A percentile compares a stretch with the other conserved stretches of the same genome.
Evolutionary conservation across 2,329 filamentous ascomycete genomes (phyloP).

Genomic region (Monosporascus sp.): DNA sequence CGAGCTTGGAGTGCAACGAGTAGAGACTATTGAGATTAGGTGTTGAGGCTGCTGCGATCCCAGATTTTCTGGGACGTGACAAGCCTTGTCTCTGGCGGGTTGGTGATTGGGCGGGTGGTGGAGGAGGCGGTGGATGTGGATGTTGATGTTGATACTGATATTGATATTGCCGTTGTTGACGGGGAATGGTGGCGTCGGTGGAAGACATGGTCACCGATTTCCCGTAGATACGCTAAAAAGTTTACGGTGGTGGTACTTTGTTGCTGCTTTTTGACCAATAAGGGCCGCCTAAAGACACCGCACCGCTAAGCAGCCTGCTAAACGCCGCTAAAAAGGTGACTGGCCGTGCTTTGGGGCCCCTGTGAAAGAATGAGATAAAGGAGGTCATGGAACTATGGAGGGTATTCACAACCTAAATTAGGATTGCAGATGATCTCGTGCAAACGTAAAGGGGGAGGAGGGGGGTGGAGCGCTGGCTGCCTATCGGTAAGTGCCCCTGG

Average conservation of each 20-base stretch:
- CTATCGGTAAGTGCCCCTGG: too few relatives aligned
- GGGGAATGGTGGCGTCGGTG: background rate
- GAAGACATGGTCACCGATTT: background rate
- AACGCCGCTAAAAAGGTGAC: background rate
- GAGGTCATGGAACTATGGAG: too few relatives aligned
- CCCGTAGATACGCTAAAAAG: background rate
- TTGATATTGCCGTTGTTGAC: background rate
- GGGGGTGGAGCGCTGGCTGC: too few relatives aligned
- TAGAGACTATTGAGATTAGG: slow-evolving; percentile 53
- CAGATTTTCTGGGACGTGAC: slow-evolving; percentile 36
- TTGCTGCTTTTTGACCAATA: background rate
- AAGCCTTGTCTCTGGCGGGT: slow-evolving; percentile 23
- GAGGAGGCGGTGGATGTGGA: background rate
- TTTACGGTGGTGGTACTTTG: background rate
- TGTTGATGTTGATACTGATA: background rate
- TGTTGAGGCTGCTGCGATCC: slow-evolving; percentile 47
- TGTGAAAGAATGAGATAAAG: background rate
- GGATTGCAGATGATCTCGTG: too few relatives aligned
- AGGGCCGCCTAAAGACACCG: background rate
- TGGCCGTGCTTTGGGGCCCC: background rate
- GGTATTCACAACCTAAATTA: too few relatives aligned
- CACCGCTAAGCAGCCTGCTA: background rate
- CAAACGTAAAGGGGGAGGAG: too few relatives aligned
- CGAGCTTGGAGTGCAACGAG: slow-evolving; percentile 42
- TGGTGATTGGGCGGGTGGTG: slow-evolving; percentile 7